Conservation (phyloP, 768 basidiomycete genomes). For the Dictyophora rubrovolvata region DNA sequence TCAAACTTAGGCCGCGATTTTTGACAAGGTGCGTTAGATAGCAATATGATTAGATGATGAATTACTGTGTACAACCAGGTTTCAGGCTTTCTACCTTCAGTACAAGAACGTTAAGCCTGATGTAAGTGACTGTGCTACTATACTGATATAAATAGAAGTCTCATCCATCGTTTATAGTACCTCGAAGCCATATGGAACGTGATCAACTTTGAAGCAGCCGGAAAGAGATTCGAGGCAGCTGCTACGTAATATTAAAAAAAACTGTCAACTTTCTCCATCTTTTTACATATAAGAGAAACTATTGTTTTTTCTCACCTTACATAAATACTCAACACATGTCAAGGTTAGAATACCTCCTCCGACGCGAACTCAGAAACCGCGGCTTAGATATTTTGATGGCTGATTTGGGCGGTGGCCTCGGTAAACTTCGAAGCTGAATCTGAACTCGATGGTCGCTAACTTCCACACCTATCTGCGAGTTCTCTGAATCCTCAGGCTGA, state of each 20-base stretch:
- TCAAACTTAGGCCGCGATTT: too few species aligned
- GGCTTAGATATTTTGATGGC: neutral
- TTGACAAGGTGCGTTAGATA: too few species aligned
- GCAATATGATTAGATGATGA: neutral
- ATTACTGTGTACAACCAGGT: neutral
- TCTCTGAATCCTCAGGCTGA: too few species aligned
- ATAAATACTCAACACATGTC: neutral
- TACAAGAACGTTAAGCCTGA: constrained; percentile 92
- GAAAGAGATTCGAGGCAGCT: constrained; percentile 39
- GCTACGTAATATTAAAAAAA: constrained; percentile 9
- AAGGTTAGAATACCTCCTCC: neutral
- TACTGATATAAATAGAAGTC: neutral
- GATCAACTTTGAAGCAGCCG: constrained; percentile 92
- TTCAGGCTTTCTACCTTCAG: constrained; percentile 63
- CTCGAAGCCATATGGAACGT: constrained; percentile 93
- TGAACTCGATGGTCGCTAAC: neutral
- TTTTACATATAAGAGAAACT: neutral
- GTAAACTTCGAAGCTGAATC: neutral
- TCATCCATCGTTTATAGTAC: constrained; percentile 46
- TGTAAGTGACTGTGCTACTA: constrained; percentile 37
- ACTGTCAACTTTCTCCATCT: neutral
- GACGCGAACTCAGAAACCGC: neutral
- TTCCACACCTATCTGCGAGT: neutral
- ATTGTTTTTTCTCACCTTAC: neutral
- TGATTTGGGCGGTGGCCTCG: neutral